Conservation (phyloP, 495 filamentous ascomycete species). For the Talaromyces trachyspermus region DNA sequence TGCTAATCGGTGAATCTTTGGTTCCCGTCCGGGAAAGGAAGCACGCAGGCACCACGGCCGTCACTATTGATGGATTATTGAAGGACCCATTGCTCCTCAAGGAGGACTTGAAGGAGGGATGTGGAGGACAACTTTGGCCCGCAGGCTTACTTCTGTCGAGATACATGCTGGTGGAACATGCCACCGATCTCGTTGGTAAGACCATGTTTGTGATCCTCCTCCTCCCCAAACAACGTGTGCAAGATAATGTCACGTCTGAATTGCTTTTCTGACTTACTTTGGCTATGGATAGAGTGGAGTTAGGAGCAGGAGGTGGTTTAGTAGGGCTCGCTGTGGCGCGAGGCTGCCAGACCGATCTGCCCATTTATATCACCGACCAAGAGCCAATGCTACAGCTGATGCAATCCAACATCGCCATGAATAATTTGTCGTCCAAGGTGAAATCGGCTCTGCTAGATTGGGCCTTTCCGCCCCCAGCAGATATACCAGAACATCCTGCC, state of each 20-base stretch:
- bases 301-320: constrained; percentile 87
- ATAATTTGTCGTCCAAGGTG: constrained; percentile 55
- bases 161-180: constrained; percentile 69
- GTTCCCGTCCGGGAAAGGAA: constrained; percentile 59
- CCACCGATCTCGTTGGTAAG: constrained; percentile 49
- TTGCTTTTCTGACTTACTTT: constrained; percentile 8
- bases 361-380: constrained; percentile 79
- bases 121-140: constrained; percentile 90
- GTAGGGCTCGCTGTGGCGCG: constrained; percentile 50
- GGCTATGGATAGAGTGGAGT: constrained; percentile 59
- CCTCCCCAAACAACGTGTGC: neutral
- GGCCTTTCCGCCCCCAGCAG: constrained; percentile 39
- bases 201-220: constrained; percentile 58
- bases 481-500: constrained; percentile 48
- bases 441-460: constrained; percentile 66
- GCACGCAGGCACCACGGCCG: constrained; percentile 50
- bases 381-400: constrained; percentile 75
- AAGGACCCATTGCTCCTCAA: constrained; percentile 61
- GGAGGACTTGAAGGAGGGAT: constrained; percentile 79
- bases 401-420: constrained; percentile 73
- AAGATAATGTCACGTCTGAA: neutral
- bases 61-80: constrained; percentile 72
- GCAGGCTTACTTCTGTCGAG: constrained; percentile 81
- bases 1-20: constrained; percentile 55
- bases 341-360: constrained; percentile 29